These are phyloP conservation scores for Saussurea involucrata DNA, from an alignment of 129 eudicot species.

Conservation along the genomic window DNA sequence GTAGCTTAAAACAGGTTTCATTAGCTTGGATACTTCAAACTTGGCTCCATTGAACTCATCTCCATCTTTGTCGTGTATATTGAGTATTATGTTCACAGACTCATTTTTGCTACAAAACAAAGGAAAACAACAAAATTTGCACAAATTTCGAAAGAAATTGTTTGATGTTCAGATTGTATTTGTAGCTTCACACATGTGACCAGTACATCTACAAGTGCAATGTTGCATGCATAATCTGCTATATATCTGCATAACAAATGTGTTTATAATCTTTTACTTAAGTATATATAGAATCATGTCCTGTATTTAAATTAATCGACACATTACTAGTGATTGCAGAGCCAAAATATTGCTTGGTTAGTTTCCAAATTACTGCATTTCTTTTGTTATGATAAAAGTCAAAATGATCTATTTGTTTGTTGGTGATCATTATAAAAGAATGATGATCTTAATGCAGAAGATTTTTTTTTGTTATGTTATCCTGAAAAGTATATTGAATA, in stretches of 20 bases:
- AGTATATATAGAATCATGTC: background rate
- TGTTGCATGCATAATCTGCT: background rate
- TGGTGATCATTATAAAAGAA: background rate
- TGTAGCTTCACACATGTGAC: conserved; percentile 5
- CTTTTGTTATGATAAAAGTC: background rate
- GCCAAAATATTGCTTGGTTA: background rate
- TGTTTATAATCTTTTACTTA: background rate
- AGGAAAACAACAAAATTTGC: conserved; percentile 5
- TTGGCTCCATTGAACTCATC: background rate
- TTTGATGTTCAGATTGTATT: conserved; percentile 9
- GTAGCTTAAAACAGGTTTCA: background rate
- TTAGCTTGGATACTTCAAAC: background rate
- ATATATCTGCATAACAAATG: background rate
- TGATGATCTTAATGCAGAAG: background rate
- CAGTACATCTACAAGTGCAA: background rate
- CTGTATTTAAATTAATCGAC: background rate
- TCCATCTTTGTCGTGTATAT: background rate
- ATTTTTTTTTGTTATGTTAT: background rate
- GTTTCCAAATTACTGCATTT: background rate
- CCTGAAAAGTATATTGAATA: background rate
- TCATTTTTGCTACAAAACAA: conserved; percentile 17
- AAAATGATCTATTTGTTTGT: conserved; percentile 1
- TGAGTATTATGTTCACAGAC: conserved; percentile 10
- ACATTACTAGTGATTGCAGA: background rate
- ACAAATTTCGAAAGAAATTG: background rate